Evolutionary conservation across 495 filamentous ascomycete species (phyloP).

Genomic region (Daldinia caldariorum): DNA sequence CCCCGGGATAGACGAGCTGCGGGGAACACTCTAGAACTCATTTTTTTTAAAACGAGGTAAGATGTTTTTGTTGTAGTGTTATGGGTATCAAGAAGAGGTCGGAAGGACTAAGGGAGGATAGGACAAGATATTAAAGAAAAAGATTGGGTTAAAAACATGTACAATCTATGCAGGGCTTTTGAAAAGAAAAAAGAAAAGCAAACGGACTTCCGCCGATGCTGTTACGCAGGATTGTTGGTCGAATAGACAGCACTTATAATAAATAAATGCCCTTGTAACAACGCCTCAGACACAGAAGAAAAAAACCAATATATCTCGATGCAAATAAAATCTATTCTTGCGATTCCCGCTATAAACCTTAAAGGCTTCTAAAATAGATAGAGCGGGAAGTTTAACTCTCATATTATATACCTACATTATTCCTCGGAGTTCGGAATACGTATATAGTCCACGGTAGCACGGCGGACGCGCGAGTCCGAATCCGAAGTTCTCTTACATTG

Average conservation of each 20-base stretch:
- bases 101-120: neutral
- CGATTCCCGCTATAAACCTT: neutral
- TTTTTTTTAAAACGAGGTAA: neutral
- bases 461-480: slow-evolving; percentile 30
- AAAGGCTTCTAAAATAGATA: neutral
- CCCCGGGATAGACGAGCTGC: slow-evolving; percentile 15
- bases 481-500: slow-evolving; percentile 20
- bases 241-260: neutral
- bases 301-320: neutral
- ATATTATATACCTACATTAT: neutral
- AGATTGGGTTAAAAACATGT: neutral
- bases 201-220: slow-evolving; percentile 29
- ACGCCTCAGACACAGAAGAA: neutral
- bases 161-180: neutral
- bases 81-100: neutral
- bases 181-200: neutral
- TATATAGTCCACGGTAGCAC: neutral
- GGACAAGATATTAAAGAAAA: neutral
- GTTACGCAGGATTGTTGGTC: neutral
- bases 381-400: neutral
- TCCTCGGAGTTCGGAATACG: slow-evolving; percentile 22
- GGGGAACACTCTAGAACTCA: slow-evolving; percentile 22
- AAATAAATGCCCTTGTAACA: neutral
- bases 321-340: neutral
- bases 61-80: neutral